Evolutionary conservation across 306 rosid genomes (phyloP), one percentile per base, ranked within the genome.

Genomic region (Begonia peltatifolia): DNA sequence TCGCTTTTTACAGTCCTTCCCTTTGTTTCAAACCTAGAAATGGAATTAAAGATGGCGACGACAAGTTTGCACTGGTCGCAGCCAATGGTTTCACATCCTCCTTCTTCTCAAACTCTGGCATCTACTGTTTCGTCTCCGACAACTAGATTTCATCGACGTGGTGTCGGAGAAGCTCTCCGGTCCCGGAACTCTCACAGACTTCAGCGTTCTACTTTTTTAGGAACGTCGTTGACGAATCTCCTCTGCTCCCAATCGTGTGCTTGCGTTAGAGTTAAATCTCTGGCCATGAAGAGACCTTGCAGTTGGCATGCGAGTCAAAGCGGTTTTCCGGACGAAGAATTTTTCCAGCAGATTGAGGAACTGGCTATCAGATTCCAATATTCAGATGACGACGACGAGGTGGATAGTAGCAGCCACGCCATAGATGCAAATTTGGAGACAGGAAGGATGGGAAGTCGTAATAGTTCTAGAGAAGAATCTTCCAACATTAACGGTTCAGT

Each of bases 281-380:
- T 71, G 12, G 56, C 67, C 3, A 9, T 73, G 1, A 67, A 53
- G 44, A 76, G 87, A 15, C 64, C 77, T 10, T 81, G 75, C 74
- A 79, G 84, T 6, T 30, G 38, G 38, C 38, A 6, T 54, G 93
- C 89, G 12, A 72, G 72, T 70, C 58, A 77, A 11, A 76, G 77
- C 14, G 68, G 79, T 0, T 83, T 79, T 52, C 81, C 96, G 2
- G 94, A 83, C 14, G 99, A 92, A 20, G 93, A 87, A 47, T 92
- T 86, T 67, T 75, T 79, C 0, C 81, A 74, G 79, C 77, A 75
- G 54, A 79, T 87, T 15, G 87, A 79, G 23, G 96, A 92, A 44
- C 55, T 87, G 35, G 75, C 93, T 0, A 65, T 83, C 12, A 63
- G 80, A 44, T 92, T 83, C 68, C 88, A 86, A 41, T 46, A 68